Base-by-base conservation (phyloP, 371 early-diverging fungal species). In the Actinomucor elegans region DNA sequence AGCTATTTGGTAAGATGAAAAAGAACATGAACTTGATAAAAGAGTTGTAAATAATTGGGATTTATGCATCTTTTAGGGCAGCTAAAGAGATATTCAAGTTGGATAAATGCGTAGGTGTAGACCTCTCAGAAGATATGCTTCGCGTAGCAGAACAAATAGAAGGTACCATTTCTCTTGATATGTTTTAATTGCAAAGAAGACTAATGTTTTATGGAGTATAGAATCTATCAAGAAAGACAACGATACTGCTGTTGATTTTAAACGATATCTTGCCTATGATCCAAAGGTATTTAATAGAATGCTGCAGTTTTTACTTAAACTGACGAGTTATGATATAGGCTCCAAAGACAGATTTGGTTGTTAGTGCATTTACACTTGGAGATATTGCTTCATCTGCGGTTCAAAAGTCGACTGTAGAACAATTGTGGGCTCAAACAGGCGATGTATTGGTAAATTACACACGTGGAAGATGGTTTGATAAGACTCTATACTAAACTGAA, bases 51-150 rank as follows among this genome's bases (percentile, higher is more conserved):
- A 50, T n/a, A n/a, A n/a, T n/a, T n/a, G n/a, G n/a, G n/a, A n/a
- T n/a, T n/a, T n/a, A n/a, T n/a, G n/a, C n/a, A n/a, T n/a, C n/a
- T 15, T 20, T 10, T 63, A 86, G 92, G 93, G 92, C 89, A 3
- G 77, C 85, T 4, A 78, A 83, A 36, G 71, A 84, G n/a, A 60
- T 79, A 1, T 92, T 84, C 76, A 48, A 64, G 28, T 11, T 89
- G 34, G 54, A 81, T 5, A 42, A 51, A n/a, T 83, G 61, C 50
- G 70, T 75, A 15, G 94, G 91, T 10, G 75, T 95, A 4, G 96
- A 95, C 59, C 61, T 87, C 1, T 91, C 92, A 5, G 84, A 88
- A 53, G 71, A 78, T n/a, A 94, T 95, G 94, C 59, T 94, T 26
- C 66, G 73, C 24, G 68, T 81, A 7, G 93, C 90, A 11, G 87